Base-by-base conservation (phyloP, 2,329 filamentous ascomycete species). In the Colletotrichum melonis region DNA sequence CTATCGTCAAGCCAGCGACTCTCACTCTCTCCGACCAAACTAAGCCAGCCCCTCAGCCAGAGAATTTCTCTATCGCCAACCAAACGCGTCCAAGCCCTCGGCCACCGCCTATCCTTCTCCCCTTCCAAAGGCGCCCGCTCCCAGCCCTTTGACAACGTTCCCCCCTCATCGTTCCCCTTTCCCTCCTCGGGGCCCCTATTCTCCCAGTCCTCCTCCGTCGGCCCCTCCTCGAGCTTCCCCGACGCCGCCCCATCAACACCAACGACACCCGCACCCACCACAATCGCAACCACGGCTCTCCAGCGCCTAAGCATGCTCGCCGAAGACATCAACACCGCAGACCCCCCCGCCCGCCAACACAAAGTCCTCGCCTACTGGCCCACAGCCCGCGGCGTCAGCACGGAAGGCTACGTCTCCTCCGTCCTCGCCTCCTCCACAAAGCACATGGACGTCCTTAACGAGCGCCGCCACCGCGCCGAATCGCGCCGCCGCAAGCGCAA, bases 351-450 rank as follows among this genome's bases (percentile, higher is more conserved):
- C 24, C 73, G 65, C 5, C 76, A 76, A 26, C 74, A 76, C 65
- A 77, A 74, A 4, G 70, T 85, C 1, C 76, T 86, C 1, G 78
- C 81, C 5, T 80, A 80, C 73, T 86, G 84, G 84, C 84, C 84
- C 1, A 76, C 78, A 2, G 79, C 84, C 59, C 81, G 81, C 8
- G 84, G 83, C 22, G 76, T 81, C 3, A 77, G 79, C 22, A 80
- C 79, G 2, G 77, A 78, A 6, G 77, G 78, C 54, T 86, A 86
- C 67, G 72, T 83, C 3, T 85, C 84, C 19, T 84, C 82, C 52
- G 79, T 85, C 24, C 79, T 80, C 7, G 69, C 79, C 14, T 82
- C 81, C 6, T 80, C 78, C 8, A 82, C 82, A 3, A 81, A 78
- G 49, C 80, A 82, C 72, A 80, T 84, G 60, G 79, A 81, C 11